Base-by-base conservation (phyloP, 805 yeast genomes). In the Lipomyces lipofer region DNA sequence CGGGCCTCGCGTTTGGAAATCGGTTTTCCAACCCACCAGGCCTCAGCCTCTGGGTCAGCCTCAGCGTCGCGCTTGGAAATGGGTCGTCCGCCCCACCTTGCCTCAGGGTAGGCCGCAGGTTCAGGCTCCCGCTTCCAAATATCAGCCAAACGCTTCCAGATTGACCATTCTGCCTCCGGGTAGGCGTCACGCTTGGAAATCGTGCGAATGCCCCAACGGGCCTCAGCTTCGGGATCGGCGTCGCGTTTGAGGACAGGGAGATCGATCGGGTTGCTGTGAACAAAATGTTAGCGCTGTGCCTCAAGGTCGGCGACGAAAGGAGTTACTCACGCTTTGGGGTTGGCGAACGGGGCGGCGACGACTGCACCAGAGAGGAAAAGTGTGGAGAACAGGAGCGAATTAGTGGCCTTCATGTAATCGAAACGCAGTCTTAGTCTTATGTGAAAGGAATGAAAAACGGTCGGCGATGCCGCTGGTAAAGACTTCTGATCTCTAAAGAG, bases 131-230 rank as follows among this genome's bases (percentile, higher is more conserved):
- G 35, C 35, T 30, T 30, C 13, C 12, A 13, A 30, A 30, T 30
- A 2, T 39, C 56, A 6, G 59, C 52, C 22, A 46, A 56, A n/a
- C 59, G 59, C 12, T 46, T 49, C 47, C 42, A 38, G 36, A 52
- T 24, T 2, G 59, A 56, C 21, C 24, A 38, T 2, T 42, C 29
- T 0, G 57, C 53, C 13, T 43, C 49, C 12, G 36, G 28, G 9
- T 22, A 48, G 28, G 51, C 47, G 21, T 47, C 51, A 1, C 57
- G 56, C 9, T 40, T 45, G n/a, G 22, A 35, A 8, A 52, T 3
- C 8, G 57, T 54, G 22, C 45, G 38, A 2, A 30, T 45, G 8
- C 44, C 47, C 33, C 29, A 35, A 1, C n/a, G 12, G 9, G 51
- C 46, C 30, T 51, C 55, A 15, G 54, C 50, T 33, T 51, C 51